Evolutionary conservation across 2,329 filamentous ascomycete species (phyloP).

Genomic region (Torrubiellomyces zombiae): DNA sequence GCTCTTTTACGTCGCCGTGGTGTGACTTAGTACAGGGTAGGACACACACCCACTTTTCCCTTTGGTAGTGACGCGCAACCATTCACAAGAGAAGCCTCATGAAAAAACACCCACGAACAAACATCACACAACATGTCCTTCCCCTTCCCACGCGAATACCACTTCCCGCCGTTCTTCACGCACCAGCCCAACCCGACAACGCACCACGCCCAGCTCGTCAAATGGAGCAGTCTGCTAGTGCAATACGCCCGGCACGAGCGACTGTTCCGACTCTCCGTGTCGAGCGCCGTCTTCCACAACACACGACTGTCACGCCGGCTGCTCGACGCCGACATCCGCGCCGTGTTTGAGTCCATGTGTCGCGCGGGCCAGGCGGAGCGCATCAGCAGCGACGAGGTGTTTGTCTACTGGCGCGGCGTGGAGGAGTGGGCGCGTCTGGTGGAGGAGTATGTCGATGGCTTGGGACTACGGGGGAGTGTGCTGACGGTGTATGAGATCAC

Average conservation of each 20-base stretch:
- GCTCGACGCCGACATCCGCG: slow-evolving; percentile 31
- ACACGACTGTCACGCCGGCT: slow-evolving; percentile 34
- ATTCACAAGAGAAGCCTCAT: too few relatives aligned
- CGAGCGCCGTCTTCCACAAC: slow-evolving; percentile 43
- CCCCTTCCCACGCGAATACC: slow-evolving; percentile 46
- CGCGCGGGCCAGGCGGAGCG: slow-evolving; percentile 44
- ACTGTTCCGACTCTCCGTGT: slow-evolving; percentile 57
- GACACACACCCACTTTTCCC: too few relatives aligned
- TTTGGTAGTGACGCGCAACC: too few relatives aligned
- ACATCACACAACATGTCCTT: slow-evolving; percentile 27
- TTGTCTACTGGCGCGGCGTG: slow-evolving; percentile 70
- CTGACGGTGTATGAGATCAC: slow-evolving; percentile 84
- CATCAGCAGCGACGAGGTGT: slow-evolving; percentile 32
- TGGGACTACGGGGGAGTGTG: slow-evolving; percentile 75
- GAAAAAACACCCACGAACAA: too few relatives aligned
- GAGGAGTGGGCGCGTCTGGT: slow-evolving; percentile 81
- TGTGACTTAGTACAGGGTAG: too few relatives aligned
- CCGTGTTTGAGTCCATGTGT: slow-evolving; percentile 43
- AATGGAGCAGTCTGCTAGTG: slow-evolving; percentile 78
- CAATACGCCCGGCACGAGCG: slow-evolving; percentile 66
- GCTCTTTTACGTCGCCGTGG: too few relatives aligned
- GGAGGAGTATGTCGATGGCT: slow-evolving; percentile 70
- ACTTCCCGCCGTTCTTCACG: slow-evolving; percentile 76
- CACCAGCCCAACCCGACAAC: slow-evolving; percentile 60
- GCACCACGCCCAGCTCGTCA: slow-evolving; percentile 57